These are phyloP conservation scores for Colletotrichum graminicola DNA, from an alignment of 2,329 filamentous ascomycete genomes.

Conservation along the genomic window DNA sequence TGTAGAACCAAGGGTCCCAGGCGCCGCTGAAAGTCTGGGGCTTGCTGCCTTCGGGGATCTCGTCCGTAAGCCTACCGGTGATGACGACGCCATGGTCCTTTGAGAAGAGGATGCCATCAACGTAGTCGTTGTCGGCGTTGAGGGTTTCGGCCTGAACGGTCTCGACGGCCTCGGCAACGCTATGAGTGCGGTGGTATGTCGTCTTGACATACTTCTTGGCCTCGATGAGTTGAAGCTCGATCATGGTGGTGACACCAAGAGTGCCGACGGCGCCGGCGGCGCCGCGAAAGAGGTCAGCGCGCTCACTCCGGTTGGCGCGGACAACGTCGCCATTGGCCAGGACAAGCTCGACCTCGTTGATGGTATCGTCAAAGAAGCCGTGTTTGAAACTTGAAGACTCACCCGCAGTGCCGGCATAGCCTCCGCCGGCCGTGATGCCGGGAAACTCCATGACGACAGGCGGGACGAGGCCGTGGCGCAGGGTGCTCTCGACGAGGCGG, in stretches of 20 bases:
- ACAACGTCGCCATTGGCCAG: conserved; percentile 75
- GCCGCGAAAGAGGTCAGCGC: conserved; percentile 71
- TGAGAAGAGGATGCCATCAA: conserved; percentile 79
- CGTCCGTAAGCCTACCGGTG: conserved; percentile 71
- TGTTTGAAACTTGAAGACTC: conserved; percentile 78
- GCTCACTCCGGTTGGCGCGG: conserved; percentile 58
- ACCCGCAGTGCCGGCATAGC: conserved; percentile 77
- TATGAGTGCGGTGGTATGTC: conserved; percentile 68
- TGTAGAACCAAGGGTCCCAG: conserved; percentile 81
- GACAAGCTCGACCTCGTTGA: conserved; percentile 76
- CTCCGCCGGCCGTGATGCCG: conserved; percentile 79
- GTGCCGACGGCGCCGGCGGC: conserved; percentile 77
- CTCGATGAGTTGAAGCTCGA: conserved; percentile 73
- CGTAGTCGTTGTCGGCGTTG: conserved; percentile 70
- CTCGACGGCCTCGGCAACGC: conserved; percentile 60
- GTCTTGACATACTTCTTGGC: conserved; percentile 73
- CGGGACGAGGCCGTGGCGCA: conserved; percentile 75
- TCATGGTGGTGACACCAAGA: conserved; percentile 74
- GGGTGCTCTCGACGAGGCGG: conserved; percentile 72
- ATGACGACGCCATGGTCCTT: conserved; percentile 74
- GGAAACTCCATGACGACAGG: conserved; percentile 83
- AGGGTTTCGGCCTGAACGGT: conserved; percentile 62
- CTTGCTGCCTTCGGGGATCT: conserved; percentile 55
- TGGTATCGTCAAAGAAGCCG: conserved; percentile 77
- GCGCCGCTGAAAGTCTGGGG: conserved; percentile 70